phyloP scores from a whole-genome alignment of 2,329 filamentous ascomycete genomes.

The Sordariomycetes sp. region DNA sequence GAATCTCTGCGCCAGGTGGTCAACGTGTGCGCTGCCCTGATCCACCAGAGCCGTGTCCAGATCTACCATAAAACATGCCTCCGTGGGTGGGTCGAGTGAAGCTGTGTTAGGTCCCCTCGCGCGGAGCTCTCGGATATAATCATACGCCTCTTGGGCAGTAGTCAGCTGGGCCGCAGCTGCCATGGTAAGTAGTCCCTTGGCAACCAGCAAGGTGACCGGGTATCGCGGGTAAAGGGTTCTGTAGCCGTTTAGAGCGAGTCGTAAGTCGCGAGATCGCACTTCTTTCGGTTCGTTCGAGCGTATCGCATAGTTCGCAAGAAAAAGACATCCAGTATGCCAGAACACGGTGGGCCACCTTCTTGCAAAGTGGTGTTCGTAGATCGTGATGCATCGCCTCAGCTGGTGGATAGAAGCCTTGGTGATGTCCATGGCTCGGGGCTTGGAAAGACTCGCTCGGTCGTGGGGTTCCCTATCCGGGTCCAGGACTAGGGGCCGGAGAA shows the following conservation, averaged over 20 bases:
- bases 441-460: not conserved
- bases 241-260: conserved; percentile 5
- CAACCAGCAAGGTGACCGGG: conserved; percentile 3
- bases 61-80: conserved; percentile 6
- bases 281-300: not conserved
- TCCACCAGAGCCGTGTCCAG: conserved; percentile 6
- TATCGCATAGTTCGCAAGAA: conserved; percentile 5
- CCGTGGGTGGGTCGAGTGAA: not conserved
- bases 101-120: not conserved
- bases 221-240: conserved; percentile 3
- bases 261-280: conserved; percentile 3
- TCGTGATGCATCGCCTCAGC: conserved; percentile 4
- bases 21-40: conserved; percentile 1
- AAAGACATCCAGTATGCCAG: conserved; percentile 7
- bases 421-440: not conserved
- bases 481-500: conserved; percentile 4
- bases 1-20: conserved; percentile 6
- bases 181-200: conserved; percentile 6
- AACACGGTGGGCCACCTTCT: not conserved
- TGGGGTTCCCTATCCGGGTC: not conserved
- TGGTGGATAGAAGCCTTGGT: conserved; percentile 4
- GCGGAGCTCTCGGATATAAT: not conserved
- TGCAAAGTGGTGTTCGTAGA: conserved; percentile 4
- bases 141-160: conserved; percentile 4
- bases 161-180: conserved; percentile 2